phyloP scores from a whole-genome alignment of 2,329 filamentous ascomycete species.

The Moelleriella libera region DNA sequence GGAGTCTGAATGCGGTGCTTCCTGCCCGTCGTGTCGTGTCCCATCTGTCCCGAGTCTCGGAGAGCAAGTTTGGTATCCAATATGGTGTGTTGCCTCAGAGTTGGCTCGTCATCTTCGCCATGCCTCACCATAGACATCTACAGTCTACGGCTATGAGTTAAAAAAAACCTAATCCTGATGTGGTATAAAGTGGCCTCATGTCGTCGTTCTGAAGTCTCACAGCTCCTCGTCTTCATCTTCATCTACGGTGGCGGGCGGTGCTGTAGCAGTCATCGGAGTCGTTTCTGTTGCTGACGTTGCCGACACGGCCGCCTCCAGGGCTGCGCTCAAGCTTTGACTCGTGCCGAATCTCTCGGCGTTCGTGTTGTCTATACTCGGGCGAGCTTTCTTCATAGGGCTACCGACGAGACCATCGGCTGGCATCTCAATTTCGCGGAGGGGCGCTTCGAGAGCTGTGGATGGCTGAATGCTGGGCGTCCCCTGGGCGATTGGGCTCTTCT shows the following conservation, averaged over 20 bases:
- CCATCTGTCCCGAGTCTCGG: no score
- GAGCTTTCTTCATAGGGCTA: slow-evolving; percentile 64
- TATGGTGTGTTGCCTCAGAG: no score
- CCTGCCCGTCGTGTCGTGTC: no score
- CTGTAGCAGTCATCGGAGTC: slow-evolving; percentile 9
- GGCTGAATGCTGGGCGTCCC: slow-evolving; percentile 3
- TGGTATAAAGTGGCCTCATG: no score
- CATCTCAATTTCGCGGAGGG: slow-evolving; percentile 14
- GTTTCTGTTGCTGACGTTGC: slow-evolving; percentile 7
- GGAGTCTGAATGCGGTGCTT: no score
- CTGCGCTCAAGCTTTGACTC: slow-evolving; percentile 20
- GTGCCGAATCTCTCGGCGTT: slow-evolving; percentile 12
- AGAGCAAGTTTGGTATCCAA: no score
- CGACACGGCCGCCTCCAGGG: slow-evolving; percentile 16
- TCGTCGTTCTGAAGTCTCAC: slow-evolving; percentile 9
- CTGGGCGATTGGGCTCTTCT: slow-evolving; percentile 22
- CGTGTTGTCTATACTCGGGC: slow-evolving; percentile 36
- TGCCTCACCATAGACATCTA: no score
- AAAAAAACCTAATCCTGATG: no score
- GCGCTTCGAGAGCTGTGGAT: slow-evolving; percentile 11
- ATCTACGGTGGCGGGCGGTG: slow-evolving; percentile 12
- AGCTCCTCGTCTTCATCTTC: slow-evolving; percentile 29
- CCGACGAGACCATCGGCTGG: slow-evolving; percentile 34
- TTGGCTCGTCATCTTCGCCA: no score
- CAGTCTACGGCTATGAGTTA: no score